Evolutionary conservation across 352 stramenopile genomes (phyloP).

Genomic region (Phytophthora vignae): DNA sequence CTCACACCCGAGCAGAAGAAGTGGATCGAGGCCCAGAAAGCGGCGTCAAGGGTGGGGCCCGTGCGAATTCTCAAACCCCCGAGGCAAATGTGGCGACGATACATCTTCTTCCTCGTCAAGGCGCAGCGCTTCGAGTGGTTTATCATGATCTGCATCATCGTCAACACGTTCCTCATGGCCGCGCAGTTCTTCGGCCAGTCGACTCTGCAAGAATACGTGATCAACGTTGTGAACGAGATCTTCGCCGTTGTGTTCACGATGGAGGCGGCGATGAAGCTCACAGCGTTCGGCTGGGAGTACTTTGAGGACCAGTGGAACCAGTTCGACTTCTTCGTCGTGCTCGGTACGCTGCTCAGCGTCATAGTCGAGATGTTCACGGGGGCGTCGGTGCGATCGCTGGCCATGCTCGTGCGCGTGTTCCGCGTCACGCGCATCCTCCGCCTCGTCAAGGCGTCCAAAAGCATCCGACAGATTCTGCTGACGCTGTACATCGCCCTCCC

Average conservation of each 20-base stretch:
- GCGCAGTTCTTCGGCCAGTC: slow-evolving; percentile 88
- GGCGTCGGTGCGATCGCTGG: slow-evolving; percentile 72
- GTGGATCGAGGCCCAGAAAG: slow-evolving; percentile 88
- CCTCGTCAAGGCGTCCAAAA: slow-evolving; percentile 88
- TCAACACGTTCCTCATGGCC: slow-evolving; percentile 92
- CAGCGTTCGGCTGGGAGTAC: slow-evolving; percentile 79
- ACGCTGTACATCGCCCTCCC: slow-evolving; percentile 93
- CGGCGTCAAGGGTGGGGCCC: slow-evolving; percentile 69
- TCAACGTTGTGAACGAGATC: slow-evolving; percentile 84
- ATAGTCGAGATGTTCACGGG: slow-evolving; percentile 66
- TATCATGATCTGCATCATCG: slow-evolving; percentile 91
- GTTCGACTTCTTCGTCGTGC: slow-evolving; percentile 90
- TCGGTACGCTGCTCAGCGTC: slow-evolving; percentile 69
- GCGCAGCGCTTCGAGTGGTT: slow-evolving; percentile 84
- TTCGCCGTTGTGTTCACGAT: slow-evolving; percentile 91
- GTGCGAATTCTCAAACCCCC: slow-evolving; percentile 65
- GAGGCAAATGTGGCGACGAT: slow-evolving; percentile 51
- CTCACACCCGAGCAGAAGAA: slow-evolving; percentile 92
- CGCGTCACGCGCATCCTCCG: slow-evolving; percentile 89
- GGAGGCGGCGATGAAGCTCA: slow-evolving; percentile 90
- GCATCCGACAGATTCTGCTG: slow-evolving; percentile 88
- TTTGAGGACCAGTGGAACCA: slow-evolving; percentile 90
- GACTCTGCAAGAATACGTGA: slow-evolving; percentile 50
- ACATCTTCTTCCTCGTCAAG: slow-evolving; percentile 76
- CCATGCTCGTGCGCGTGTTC: slow-evolving; percentile 92